Base-by-base conservation (phyloP, 768 basidiomycete genomes). In the Leccinellum albellum region DNA sequence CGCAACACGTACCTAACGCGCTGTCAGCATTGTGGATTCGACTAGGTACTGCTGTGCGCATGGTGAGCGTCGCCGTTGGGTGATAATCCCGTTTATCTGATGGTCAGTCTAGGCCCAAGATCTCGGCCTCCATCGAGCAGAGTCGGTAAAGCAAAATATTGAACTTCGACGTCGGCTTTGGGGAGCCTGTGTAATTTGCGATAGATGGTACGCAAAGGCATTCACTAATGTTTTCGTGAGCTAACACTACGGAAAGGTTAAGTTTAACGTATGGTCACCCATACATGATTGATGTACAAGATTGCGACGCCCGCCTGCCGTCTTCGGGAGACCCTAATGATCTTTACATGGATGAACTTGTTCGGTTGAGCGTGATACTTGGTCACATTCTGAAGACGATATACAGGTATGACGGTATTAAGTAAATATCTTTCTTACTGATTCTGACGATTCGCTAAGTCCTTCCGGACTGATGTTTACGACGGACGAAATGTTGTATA, bases 251-350 rank as follows among this genome's bases (percentile, higher is more conserved):
- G 55, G 51, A 17, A 66, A 92, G 91, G 91, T 82, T 87, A 54
- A 91, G 90, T 67, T 77, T 94, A 35, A 87, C 91, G 23, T 92
- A 94, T 64, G 96, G 96, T 0, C 91, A 94, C 62, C 96, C 96
- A 3, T 89, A 87, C 70, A 91, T 96, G 89, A 96, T 99, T 60
- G 95, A 98, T 70, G 84, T 98, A 2, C 86, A 89, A 62, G 97
- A 99, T 71, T 99, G 97, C 72, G 96, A 99, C 72, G 89, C 91
- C 4, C 87, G 94, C 53, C 78, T 97, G 32, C 95, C 95, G 1
- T 92, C 92, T 9, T 91, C 91, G 2, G 94, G 91, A 45, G 88
- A 93, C 65, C 80, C 82, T 14, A 79, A 82, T 55, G 85, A 88
- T 68, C 71, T 89, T 58, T 94, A 94, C 73, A 84, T 94, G 78